Conservation (phyloP, 2,329 filamentous ascomycete genomes). For the Trichoderma lentiforme region DNA sequence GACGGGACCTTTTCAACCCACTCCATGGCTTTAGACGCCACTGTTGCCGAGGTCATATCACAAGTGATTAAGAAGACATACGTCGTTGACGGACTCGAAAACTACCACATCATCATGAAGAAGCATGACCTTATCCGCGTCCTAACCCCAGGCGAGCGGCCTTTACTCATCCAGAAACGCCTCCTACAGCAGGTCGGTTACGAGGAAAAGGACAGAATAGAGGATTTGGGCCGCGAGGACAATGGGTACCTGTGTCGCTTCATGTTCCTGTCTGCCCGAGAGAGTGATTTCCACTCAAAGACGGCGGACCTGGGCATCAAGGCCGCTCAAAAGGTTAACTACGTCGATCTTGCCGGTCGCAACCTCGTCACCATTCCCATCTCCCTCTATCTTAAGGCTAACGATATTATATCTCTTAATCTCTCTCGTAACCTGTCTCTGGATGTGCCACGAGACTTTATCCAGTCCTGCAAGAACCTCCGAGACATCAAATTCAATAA, state of each 20-base stretch:
- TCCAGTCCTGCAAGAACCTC: conserved; percentile 85
- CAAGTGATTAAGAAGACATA: conserved; percentile 94
- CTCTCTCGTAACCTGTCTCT: conserved; percentile 88
- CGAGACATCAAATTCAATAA: conserved; percentile 95
- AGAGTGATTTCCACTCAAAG: conserved; percentile 70
- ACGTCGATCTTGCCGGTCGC: conserved; percentile 85
- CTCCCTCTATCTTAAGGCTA: conserved; percentile 82
- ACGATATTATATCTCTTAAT: conserved; percentile 92
- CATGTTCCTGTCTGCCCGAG: conserved; percentile 85
- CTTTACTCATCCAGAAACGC: conserved; percentile 85
- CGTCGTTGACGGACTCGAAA: conserved; percentile 82
- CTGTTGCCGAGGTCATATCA: conserved; percentile 81
- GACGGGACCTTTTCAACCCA: conserved; percentile 94
- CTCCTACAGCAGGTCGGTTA: conserved; percentile 91
- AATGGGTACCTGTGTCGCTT: conserved; percentile 97
- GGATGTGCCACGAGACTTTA: conserved; percentile 92
- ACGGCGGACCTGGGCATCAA: conserved; percentile 74
- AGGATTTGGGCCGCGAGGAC: conserved; percentile 93
- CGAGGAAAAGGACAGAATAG: conserved; percentile 77
- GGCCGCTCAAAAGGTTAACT: conserved; percentile 85
- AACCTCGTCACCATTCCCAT: conserved; percentile 96
- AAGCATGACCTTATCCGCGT: conserved; percentile 89
- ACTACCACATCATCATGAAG: conserved; percentile 92
- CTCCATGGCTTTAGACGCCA: conserved; percentile 77
- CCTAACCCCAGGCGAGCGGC: conserved; percentile 72